Evolutionary conservation across 2,329 filamentous ascomycete species (phyloP), one percentile per base, ranked within the genome.

Genomic region (Botryotinia calthae): DNA sequence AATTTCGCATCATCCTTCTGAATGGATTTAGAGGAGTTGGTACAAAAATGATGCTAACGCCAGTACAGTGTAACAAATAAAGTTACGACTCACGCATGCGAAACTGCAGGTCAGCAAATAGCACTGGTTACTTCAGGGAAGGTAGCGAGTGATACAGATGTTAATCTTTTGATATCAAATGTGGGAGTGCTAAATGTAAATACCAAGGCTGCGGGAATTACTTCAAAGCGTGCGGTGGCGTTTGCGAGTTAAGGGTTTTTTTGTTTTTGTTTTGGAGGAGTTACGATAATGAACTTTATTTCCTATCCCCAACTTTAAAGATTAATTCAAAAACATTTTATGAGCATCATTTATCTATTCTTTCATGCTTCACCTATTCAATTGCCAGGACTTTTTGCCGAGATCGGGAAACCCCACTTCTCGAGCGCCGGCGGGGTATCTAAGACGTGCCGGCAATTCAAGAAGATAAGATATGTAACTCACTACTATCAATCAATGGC

Each of bases 101-200:
- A 76, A 59, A 73, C 61, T 42, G 77, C 75, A 18, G 73, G 73
- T 2, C 74, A 76, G 48, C 75, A 78, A n/a, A 77, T 76, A 34
- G 66, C 73, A 12, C 46, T 74, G 18, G 48, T 56, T 20, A 59
- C 64, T 31, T 72, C 63, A 18, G 71, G 71, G 20, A 62, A 72
- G 4, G 75, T 61, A 10, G 65, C 62, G 12, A 74, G 74, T 31
- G 75, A 78, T 67, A 76, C 77, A 28, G 70, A 28, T 64, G 56
- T 75, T 25, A 76, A 77, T 64, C 73, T 78, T 25, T 73, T 78
- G 59, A 78, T 77, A 51, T 77, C 76, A 51, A 77, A 77, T 72
- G 74, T 77, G n/a, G 76, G 76, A 0, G 76, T 77, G 44, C 54
- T 77, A 69, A 77, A 77, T 73, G 76, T 63, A 16, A 76, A 77